Conservation (phyloP, 805 yeast genomes). For the Zygosaccharomyces kombuchaensis region DNA sequence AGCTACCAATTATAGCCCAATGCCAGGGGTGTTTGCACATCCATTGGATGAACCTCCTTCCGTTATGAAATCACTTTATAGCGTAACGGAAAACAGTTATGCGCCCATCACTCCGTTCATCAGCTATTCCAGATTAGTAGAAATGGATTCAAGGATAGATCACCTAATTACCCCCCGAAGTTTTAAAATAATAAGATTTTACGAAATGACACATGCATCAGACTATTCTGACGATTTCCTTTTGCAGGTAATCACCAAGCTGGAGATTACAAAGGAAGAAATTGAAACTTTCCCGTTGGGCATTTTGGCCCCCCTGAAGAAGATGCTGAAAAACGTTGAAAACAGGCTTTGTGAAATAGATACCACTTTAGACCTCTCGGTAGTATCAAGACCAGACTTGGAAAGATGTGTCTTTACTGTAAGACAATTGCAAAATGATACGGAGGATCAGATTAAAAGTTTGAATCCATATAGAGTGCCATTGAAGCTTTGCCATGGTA, state of each 20-base stretch:
- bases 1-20: conserved; percentile 9
- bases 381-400: conserved; percentile 69
- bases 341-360: conserved; percentile 49
- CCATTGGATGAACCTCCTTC: conserved; percentile 36
- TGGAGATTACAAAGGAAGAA: conserved; percentile 46
- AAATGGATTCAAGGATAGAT: conserved; percentile 53
- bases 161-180: conserved; percentile 63
- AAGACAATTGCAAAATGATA: conserved; percentile 6
- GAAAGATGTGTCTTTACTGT: conserved; percentile 23
- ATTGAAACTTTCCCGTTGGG: conserved; percentile 75
- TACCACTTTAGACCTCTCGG: conserved; percentile 41
- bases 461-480: conserved; percentile 4
- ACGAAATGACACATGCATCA: conserved; percentile 57
- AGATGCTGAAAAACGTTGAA: conserved; percentile 52
- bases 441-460: not conserved
- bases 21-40: conserved; percentile 20
- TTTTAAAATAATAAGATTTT: conserved; percentile 50
- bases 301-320: conserved; percentile 60
- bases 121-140: conserved; percentile 63
- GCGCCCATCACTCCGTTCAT: conserved; percentile 45
- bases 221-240: conserved; percentile 50
- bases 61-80: conserved; percentile 42
- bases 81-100: conserved; percentile 28
- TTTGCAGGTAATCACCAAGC: conserved; percentile 57
- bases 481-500: not conserved